Evolutionary conservation across 495 filamentous ascomycete genomes (phyloP).

Genomic region (Friedmanniomyces simplex): DNA sequence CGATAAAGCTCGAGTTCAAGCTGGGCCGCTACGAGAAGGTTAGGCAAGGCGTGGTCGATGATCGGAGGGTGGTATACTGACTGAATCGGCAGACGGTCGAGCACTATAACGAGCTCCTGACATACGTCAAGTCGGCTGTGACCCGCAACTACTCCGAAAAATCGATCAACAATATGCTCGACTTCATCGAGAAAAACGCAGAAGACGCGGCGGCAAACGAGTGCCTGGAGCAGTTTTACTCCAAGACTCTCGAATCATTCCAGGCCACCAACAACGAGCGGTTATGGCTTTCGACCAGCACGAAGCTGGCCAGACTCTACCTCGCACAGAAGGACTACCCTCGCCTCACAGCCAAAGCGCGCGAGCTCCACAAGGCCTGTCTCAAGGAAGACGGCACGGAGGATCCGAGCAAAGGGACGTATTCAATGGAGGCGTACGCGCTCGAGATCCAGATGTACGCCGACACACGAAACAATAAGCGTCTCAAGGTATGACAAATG

Average conservation of each 20-base stretch:
- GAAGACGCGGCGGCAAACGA: constrained; percentile 67
- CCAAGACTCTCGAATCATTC: constrained; percentile 81
- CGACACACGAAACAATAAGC: constrained; percentile 93
- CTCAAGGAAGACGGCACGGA: constrained; percentile 81
- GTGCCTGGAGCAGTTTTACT: constrained; percentile 95
- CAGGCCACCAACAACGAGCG: constrained; percentile 97
- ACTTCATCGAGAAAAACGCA: constrained; percentile 89
- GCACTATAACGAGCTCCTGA: constrained; percentile 90
- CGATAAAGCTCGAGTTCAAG: constrained; percentile 93
- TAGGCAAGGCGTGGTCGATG: constrained; percentile 12
- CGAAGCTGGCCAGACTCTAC: constrained; percentile 86
- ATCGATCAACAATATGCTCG: constrained; percentile 98
- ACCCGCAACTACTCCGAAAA: constrained; percentile 99
- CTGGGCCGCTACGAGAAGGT: constrained; percentile 77
- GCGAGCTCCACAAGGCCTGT: constrained; percentile 81
- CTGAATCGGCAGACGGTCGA: constrained; percentile 71
- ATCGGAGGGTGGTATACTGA: constrained; percentile 13
- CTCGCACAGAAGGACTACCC: constrained; percentile 83
- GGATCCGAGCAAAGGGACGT: constrained; percentile 93
- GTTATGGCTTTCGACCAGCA: constrained; percentile 96
- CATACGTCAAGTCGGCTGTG: constrained; percentile 92
- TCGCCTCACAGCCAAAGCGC: constrained; percentile 69
- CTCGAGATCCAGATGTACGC: constrained; percentile 99
- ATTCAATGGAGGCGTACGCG: constrained; percentile 89
- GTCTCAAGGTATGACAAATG: constrained; percentile 55